These are phyloP conservation scores for Termitomyces sp. DNA, from an alignment of 768 basidiomycete genomes.

Conservation along the genomic window DNA sequence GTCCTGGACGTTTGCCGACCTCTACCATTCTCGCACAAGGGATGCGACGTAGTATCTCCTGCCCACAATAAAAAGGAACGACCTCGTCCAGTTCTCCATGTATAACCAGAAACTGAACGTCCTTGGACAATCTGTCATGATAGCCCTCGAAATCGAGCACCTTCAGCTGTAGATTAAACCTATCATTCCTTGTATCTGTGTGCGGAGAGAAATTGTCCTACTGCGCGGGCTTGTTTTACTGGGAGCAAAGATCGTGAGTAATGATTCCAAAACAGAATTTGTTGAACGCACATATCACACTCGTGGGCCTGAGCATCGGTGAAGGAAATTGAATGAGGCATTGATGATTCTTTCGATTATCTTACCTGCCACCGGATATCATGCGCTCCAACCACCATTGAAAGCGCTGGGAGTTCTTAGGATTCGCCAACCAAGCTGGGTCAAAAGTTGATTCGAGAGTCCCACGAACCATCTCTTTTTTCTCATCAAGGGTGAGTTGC, in stretches of 20 bases:
- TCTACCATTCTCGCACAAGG: slow-evolving; percentile 31
- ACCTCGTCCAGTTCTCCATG: slow-evolving; percentile 34
- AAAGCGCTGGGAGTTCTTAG: slow-evolving; percentile 20
- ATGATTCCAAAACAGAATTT: neutral
- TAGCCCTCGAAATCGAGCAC: slow-evolving; percentile 24
- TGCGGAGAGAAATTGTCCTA: slow-evolving; percentile 10
- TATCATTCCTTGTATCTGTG: neutral
- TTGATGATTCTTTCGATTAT: neutral
- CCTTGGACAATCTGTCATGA: slow-evolving; percentile 24
- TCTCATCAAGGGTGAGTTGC: slow-evolving; percentile 22
- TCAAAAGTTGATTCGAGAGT: slow-evolving; percentile 26
- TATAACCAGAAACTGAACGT: slow-evolving; percentile 31
- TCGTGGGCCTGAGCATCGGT: slow-evolving; percentile 17
- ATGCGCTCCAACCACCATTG: slow-evolving; percentile 19
- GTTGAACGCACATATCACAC: slow-evolving; percentile 23
- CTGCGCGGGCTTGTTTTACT: slow-evolving; percentile 29
- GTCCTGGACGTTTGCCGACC: slow-evolving; percentile 25
- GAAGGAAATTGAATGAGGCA: neutral
- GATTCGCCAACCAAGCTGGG: slow-evolving; percentile 27
- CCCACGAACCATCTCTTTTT: slow-evolving; percentile 22
- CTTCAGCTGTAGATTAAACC: slow-evolving; percentile 15
- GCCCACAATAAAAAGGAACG: slow-evolving; percentile 29
- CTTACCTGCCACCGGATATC: slow-evolving; percentile 19
- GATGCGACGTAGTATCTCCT: slow-evolving; percentile 28
- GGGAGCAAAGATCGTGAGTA: neutral